Percentiles rank a stretch among this genome's conserved stretches.
phyloP scores from a whole-genome alignment of 352 stramenopile genomes.

The Globisporangium takayamanum region DNA sequence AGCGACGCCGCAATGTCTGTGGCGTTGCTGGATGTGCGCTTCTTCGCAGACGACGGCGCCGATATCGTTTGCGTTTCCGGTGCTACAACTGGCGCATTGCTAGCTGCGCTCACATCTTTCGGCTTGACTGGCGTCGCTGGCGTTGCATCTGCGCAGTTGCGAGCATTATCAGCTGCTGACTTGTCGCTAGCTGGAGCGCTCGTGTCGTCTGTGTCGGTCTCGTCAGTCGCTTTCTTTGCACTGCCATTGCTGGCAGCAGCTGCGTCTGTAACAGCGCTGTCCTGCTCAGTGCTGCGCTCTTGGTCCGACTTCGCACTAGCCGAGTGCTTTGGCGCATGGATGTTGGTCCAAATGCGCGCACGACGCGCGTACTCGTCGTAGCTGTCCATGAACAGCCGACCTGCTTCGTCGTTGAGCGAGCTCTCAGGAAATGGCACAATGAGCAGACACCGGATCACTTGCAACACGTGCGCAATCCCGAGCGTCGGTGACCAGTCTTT shows the following conservation, averaged over 20 bases:
- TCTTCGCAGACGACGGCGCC: constrained; percentile 27
- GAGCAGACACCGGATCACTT: constrained; percentile 97
- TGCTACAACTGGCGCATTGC: not conserved
- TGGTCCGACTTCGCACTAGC: not conserved
- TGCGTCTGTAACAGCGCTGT: not conserved
- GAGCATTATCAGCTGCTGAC: not conserved
- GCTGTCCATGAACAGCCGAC: constrained; percentile 98
- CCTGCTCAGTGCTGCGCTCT: not conserved
- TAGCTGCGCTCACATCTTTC: not conserved
- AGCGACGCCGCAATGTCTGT: constrained; percentile 19
- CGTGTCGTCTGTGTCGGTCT: not conserved
- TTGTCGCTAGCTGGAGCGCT: not conserved
- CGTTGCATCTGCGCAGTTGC: not conserved
- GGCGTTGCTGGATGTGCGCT: constrained; percentile 32
- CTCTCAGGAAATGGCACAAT: constrained; percentile 99
- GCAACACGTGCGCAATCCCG: constrained; percentile 95
- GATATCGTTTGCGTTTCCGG: constrained; percentile 6
- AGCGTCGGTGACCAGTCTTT: constrained; percentile 95
- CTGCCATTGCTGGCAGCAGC: not conserved
- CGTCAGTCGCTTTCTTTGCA: not conserved
- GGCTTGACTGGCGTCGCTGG: constrained; percentile 9
- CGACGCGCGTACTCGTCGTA: constrained; percentile 96
- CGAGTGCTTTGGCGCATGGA: constrained; percentile 74
- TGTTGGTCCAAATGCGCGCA: constrained; percentile 85
- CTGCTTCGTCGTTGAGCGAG: constrained; percentile 98